Evolutionary conservation across 192 early-diverging fungal genomes (phyloP).

Genomic region (Coemansia interrupta): DNA sequence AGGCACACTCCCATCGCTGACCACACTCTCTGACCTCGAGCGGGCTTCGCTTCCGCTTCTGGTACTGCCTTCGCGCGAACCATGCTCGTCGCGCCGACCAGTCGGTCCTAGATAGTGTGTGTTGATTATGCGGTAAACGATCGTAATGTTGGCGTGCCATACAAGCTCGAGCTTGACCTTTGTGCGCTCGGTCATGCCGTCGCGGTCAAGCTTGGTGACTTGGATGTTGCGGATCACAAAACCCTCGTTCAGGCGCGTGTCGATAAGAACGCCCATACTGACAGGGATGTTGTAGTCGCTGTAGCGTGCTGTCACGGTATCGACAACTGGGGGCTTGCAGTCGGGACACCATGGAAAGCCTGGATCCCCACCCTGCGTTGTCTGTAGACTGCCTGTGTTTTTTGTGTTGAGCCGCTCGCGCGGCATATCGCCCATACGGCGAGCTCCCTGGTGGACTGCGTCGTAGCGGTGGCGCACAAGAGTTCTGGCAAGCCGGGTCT

Average conservation of each 20-base stretch:
- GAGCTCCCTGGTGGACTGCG: slow-evolving; percentile 23
- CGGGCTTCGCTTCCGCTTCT: not conserved
- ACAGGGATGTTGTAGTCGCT: slow-evolving; percentile 63
- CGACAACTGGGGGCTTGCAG: slow-evolving; percentile 58
- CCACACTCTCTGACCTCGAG: slow-evolving; percentile 1
- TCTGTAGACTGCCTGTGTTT: slow-evolving; percentile 18
- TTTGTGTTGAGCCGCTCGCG: slow-evolving; percentile 45
- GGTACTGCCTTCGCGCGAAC: not conserved
- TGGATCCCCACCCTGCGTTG: slow-evolving; percentile 31
- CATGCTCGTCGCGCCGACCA: slow-evolving; percentile 1
- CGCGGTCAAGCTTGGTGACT: slow-evolving; percentile 45
- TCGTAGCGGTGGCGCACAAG: slow-evolving; percentile 37
- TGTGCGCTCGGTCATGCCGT: slow-evolving; percentile 51
- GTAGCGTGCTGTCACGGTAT: slow-evolving; percentile 60
- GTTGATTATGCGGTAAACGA: slow-evolving; percentile 68
- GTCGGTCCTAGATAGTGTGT: slow-evolving; percentile 16
- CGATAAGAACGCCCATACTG: slow-evolving; percentile 59
- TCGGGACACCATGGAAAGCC: slow-evolving; percentile 68
- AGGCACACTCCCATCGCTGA: not conserved
- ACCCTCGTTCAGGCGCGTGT: slow-evolving; percentile 66
- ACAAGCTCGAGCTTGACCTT: slow-evolving; percentile 62
- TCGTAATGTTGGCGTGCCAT: slow-evolving; percentile 72
- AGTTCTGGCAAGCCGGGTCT: slow-evolving; percentile 43
- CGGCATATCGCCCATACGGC: slow-evolving; percentile 51
- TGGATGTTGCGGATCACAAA: slow-evolving; percentile 61